Evolutionary conservation across 164 flowering plant genomes (phyloP).

Genomic region (Brasenia schreberi): DNA sequence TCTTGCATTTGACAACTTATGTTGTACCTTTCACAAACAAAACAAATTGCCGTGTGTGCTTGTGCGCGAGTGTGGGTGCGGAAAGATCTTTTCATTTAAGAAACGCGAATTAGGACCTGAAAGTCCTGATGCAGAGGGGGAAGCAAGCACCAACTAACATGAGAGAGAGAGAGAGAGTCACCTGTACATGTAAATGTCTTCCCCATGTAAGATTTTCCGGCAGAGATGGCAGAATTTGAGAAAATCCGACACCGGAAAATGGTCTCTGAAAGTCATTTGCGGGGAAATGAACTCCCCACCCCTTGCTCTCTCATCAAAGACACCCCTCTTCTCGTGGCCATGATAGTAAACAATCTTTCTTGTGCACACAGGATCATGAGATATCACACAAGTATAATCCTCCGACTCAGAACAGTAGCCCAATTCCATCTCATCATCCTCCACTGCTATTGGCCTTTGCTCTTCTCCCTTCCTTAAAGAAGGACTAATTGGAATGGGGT

Average conservation of each 20-base stretch:
- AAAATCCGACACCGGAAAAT: constrained; percentile 29
- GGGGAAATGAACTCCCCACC: constrained; percentile 12
- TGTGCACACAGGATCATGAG: constrained; percentile 23
- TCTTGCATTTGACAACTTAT: too few species aligned
- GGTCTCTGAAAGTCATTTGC: constrained; percentile 10
- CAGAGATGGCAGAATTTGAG: constrained; percentile 55
- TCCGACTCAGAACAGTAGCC: constrained; percentile 10
- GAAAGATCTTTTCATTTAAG: too few species aligned
- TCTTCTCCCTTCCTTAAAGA: constrained; percentile 1
- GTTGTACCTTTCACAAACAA: too few species aligned
- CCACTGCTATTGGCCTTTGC: background rate
- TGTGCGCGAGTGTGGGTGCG: too few species aligned
- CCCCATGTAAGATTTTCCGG: constrained; percentile 47
- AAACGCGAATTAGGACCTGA: too few species aligned
- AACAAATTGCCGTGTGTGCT: too few species aligned
- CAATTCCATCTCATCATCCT: constrained; percentile 13
- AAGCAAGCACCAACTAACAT: too few species aligned
- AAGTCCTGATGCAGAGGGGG: too few species aligned
- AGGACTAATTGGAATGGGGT: constrained; percentile 29
- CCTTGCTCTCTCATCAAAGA: background rate
- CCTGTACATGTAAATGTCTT: constrained; percentile 82
- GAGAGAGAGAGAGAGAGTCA: constrained; percentile 8
- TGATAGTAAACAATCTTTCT: constrained; percentile 24
- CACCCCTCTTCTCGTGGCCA: constrained; percentile 7
- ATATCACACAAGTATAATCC: constrained; percentile 32